A percentile compares a stretch with the other conserved stretches of the same genome.
Conservation (phyloP, 305 asterid species). For the Lippia alba region DNA sequence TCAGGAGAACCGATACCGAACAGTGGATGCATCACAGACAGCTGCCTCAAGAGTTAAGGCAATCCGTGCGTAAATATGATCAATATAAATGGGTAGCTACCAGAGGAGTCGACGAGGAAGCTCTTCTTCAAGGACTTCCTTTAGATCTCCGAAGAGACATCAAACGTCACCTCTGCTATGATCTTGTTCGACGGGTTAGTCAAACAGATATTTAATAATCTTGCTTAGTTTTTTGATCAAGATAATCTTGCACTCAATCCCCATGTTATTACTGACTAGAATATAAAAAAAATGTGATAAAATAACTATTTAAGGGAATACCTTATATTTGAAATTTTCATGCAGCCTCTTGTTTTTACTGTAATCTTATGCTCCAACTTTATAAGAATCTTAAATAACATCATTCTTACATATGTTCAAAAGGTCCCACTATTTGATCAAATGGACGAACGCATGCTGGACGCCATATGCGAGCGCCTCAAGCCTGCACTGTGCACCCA, state of each 20-base stretch:
- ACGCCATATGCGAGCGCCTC: conserved; percentile 92
- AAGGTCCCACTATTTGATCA: conserved; percentile 92
- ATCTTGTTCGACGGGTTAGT: conserved; percentile 87
- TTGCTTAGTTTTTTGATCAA: not conserved
- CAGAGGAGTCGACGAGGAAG: conserved; percentile 91
- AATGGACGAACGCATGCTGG: conserved; percentile 91
- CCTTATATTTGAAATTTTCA: too few species aligned
- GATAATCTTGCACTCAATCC: not conserved
- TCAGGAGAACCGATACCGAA: conserved; percentile 84
- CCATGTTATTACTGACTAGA: too few species aligned
- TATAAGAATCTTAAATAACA: too few species aligned
- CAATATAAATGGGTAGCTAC: conserved; percentile 95
- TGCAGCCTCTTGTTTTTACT: too few species aligned
- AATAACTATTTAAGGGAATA: too few species aligned
- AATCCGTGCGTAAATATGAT: conserved; percentile 81
- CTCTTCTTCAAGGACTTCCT: conserved; percentile 78
- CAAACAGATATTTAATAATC: not conserved
- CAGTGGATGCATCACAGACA: conserved; percentile 98
- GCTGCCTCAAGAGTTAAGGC: conserved; percentile 81
- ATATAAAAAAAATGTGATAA: too few species aligned
- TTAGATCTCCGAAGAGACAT: conserved; percentile 93
- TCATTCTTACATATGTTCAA: conserved; percentile 1
- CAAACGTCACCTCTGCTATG: conserved; percentile 92
- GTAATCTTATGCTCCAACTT: too few species aligned
- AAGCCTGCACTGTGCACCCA: conserved; percentile 81